Base-by-base conservation (phyloP, 2,329 filamentous ascomycete species). In the Aureobasidium vineae region DNA sequence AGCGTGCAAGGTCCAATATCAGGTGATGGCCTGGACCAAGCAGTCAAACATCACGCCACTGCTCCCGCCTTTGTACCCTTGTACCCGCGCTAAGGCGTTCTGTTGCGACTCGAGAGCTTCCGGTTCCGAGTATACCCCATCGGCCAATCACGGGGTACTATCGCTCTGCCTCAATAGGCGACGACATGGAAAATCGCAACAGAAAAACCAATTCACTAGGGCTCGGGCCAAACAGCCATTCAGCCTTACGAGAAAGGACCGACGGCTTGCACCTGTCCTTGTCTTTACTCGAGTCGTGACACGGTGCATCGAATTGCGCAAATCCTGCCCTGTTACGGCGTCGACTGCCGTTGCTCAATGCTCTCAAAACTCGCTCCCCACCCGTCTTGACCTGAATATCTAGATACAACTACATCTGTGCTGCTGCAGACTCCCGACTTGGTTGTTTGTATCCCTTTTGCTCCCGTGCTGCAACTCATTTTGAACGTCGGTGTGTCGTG, bases 11-110 rank as follows among this genome's bases (percentile, higher is more conserved):
- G 49, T 54, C 61, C 61, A 65, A 47, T 47, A 65, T 65, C 50
- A 65, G 61, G 61, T 65, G 61, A 65, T 56, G 61, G 61, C 38
- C 61, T 56, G 50, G 61, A 47, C 60, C 60, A 53, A 63, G 47
- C 47, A 41, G 47, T 43, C 61, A 65, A 65, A 65, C 50, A 56
- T 65, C 61, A 65, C 61, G 61, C 61, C 61, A 65, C 61, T 65
- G 61, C 40, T 41, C 36, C 40, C 61, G 8, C 43, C 15, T 31
- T 33, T 26, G 60, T 53, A 63, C 49, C 49, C 38, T 53, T 43
- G 49, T 63, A 63, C 60, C 16, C 47, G 26, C 60, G 45, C 60
- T 63, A 63, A 53, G 38, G 47, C 60, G 47, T 53, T 63, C 60
- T 21, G 36, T 45, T 21, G 59, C 59, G 26, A 16, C 28, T 52